Conservation (phyloP, 768 basidiomycete species). For the Clitopilus passeckerianus region DNA sequence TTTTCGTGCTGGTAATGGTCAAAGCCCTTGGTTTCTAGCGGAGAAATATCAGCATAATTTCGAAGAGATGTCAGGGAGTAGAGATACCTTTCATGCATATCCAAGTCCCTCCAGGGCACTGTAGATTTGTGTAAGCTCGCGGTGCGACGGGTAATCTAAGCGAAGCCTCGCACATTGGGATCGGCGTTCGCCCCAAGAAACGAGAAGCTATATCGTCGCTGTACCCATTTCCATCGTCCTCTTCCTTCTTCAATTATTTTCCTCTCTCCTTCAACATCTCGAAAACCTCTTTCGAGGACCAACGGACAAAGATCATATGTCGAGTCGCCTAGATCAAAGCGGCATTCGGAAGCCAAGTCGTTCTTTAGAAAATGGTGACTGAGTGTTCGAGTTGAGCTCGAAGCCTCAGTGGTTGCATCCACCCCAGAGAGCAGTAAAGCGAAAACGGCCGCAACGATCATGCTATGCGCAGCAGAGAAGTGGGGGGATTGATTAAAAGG, state of each 20-base stretch:
- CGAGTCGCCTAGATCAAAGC: neutral
- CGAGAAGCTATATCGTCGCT: neutral
- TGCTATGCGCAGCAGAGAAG: neutral
- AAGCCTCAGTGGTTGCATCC: neutral
- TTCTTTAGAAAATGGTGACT: neutral
- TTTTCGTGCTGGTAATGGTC: neutral
- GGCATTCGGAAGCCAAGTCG: neutral
- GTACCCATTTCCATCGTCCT: neutral
- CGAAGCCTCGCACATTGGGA: neutral
- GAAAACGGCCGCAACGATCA: neutral
- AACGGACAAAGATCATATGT: neutral
- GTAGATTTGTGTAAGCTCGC: neutral
- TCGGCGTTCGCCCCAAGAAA: neutral
- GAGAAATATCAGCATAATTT: neutral
- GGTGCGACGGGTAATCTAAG: neutral
- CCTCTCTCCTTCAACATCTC: neutral
- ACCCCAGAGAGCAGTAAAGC: neutral
- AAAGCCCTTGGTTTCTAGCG: neutral
- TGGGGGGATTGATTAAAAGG: neutral
- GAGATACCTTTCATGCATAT: neutral
- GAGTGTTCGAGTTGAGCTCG: neutral
- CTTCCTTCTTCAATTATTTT: neutral
- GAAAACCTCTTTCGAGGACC: neutral
- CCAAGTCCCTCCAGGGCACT: neutral
- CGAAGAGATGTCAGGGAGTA: neutral